Base-by-base conservation (phyloP, 75 land plant species). In the Azolla pinnata region DNA sequence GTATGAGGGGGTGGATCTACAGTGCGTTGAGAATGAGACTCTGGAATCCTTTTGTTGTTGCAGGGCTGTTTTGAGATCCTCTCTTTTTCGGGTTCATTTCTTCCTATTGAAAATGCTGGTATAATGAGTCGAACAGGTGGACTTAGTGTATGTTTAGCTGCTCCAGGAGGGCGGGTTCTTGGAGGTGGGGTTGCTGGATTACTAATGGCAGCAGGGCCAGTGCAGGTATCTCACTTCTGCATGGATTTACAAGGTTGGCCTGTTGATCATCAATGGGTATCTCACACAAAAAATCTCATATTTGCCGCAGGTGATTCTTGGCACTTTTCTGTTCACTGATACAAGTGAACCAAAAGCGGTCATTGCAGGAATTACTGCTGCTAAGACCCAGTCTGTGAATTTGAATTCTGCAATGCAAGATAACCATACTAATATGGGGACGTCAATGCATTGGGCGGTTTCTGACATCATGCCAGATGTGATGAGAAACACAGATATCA, bases 51-150 rank as follows among this genome's bases (percentile, higher is more conserved):
- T n/a, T n/a, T n/a, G n/a, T n/a, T 48, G 54, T 44, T 71, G 23
- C 70, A 85, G 88, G 88, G 88, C 18, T 82, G 85, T 2, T 85
- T 75, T 59, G 88, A 85, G 70, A 85, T 85, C 21, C 66, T 81
- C 2, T 78, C 81, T 9, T 60, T 85, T 56, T 79, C 82, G 8
- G 74, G 85, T 9, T 72, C 88, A 9, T 83, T 74, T 20, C 81
- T 83, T 31, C 78, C 72, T 32, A 69, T 67, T 12, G 71, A 76
- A 23, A 48, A 48, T 23, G 67, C 67, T 54, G 86, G 80, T 32
- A 57, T 31, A 38, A 68, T 64, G 28, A 76, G 79, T 51, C 57
- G 88, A 51, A 76, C 77, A 0, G 88, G 88, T 44, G 87, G 86
- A n/a, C 61, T 85, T 31, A 85, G 88, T 60, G 74, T 85, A 38